Evolutionary conservation across 257 asterid species (phyloP), one percentile per base, ranked within the genome.

Genomic region (Ligustrum vulgare): DNA sequence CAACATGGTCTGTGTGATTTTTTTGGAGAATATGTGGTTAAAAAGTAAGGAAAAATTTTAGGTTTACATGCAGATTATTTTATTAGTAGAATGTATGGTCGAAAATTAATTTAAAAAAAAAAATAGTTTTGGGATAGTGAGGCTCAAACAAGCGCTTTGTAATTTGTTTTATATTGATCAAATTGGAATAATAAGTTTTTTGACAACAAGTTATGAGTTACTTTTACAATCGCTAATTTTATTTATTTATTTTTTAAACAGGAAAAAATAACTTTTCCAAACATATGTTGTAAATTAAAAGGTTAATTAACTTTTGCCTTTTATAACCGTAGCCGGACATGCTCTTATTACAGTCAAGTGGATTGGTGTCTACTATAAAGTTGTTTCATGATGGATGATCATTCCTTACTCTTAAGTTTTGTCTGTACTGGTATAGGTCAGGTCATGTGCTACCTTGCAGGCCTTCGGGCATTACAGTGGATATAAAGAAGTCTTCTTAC

Each of bases 371-470:
- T 74, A 56, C 34, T 60, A 33, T 73, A 25, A 16, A 22, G 71
- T 69, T 74, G 70, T 49, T 72, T 36, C 63, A 36, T 63, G 64
- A 70, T 80, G 70, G 75, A 56, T 34, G 79, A 16, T 75, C 11
- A 34, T 37, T 71, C 54, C 75, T 63, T 69, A 56, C 63, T 47
- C 41, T 66, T 58, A 60, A 3, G 41, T 39, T 75, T 81, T n/a
- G 16, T 81, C 80, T 75, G 72, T 85, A 60, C 75, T 72, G 70
- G 66, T 87, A 75, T 88, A 94, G 99, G 99, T 92, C 99, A 49
- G 75, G 87, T 79, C 98, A 94, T 58, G 91, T 94, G 78, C 84
- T 94, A 76, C 96, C 97, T 72, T 92, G 97, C 85, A 87, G 99
- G 81, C 96, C 98, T 78, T 35, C 89, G 16, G 98, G 96, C 45